Evolutionary conservation across 805 yeast species (phyloP).

Genomic region (Myxozyma neotropica): DNA sequence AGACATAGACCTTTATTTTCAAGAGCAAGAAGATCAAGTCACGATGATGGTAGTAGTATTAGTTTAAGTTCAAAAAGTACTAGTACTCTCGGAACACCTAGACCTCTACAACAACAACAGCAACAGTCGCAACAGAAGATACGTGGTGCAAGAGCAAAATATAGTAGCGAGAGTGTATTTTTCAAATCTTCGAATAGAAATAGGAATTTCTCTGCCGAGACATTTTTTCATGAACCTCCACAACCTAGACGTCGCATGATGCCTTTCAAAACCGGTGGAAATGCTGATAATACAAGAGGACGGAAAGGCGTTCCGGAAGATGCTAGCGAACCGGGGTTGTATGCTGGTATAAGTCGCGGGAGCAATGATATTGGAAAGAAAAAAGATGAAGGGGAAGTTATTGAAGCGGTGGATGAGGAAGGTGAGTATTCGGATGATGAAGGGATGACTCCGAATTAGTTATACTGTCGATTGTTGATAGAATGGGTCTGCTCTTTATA

Average conservation of each 20-base stretch:
- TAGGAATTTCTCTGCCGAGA: constrained; percentile 14
- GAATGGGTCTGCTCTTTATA: not conserved
- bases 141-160: not conserved
- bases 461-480: too few relatives aligned
- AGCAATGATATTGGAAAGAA: not conserved
- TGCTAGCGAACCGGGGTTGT: constrained; percentile 1
- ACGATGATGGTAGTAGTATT: constrained; percentile 1
- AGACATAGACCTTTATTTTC: not conserved
- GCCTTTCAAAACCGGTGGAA: not conserved
- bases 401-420: constrained; percentile 31
- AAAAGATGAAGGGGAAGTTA: constrained; percentile 4
- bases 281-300: constrained; percentile 1
- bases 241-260: constrained; percentile 8
- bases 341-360: not conserved
- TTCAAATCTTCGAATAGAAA: not conserved
- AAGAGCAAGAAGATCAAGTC: not conserved
- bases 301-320: constrained; percentile 6
- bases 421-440: constrained; percentile 30
- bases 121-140: too few relatives aligned
- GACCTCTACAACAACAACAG: not conserved
- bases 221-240: not conserved
- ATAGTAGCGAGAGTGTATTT: not conserved
- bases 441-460: constrained; percentile 8
- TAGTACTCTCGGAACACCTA: not conserved
- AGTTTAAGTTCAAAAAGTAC: not conserved